Base-by-base conservation (phyloP, 306 rosid species). In the Quercus gilva region DNA sequence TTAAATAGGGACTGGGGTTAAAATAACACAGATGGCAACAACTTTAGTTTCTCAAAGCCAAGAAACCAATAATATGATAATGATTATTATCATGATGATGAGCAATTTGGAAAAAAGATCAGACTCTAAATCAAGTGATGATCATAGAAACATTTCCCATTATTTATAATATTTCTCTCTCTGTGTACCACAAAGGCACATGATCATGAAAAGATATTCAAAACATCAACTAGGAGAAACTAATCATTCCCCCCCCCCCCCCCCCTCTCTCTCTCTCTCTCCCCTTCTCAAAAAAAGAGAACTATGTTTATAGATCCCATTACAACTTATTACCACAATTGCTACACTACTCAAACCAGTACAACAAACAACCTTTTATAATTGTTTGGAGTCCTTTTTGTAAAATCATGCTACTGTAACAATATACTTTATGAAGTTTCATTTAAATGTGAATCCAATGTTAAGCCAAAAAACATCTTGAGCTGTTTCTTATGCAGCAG, bases 41-140 rank as follows among this genome's bases (percentile, higher is more conserved):
- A 28, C 17, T 63, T 28, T 63, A 63, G 69, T 37, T 63, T 63
- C 69, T 63, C 69, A 63, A 63, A 28, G 69, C 69, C 69, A 63
- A 63, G 28, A 57, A 57, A 57, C 13, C 14, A 57, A 57, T 7
- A 57, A n/a, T 57, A 57, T 57, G 63, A 1, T 8, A 18, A 56
- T n/a, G 3, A 57, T 20, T 19, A 57, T 57, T 20, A 57, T 57
- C 63, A 57, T n/a, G 12, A 57, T 57, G 63, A 57, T n/a, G 6
- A 57, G 1, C 63, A 57, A 20, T 57, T n/a, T n/a, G 28, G 63
- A n/a, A 57, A 23, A 49, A 5, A 23, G 5, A 23, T 9, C 25
- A 25, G 18, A 59, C 65, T 8, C 2, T 59, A 59, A 21, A 59
- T 12, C 15, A 23, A 23, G 13, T 9, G 17, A 59, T 20, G 65